Conservation (phyloP, 2,329 filamentous ascomycete genomes). For the Nemania abortiva region DNA sequence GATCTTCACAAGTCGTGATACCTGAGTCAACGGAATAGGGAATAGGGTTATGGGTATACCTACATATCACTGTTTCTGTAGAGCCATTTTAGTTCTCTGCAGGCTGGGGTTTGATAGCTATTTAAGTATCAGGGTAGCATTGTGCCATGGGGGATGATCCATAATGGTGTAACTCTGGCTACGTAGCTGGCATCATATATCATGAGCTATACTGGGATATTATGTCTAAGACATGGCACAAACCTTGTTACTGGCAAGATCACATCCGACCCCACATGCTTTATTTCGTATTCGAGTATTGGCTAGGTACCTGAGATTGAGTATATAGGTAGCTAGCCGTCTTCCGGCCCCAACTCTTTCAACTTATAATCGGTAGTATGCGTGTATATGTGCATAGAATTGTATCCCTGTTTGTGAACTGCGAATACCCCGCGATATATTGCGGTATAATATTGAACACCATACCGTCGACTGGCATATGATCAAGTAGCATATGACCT, state of each 20-base stretch:
- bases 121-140: slow-evolving; percentile 15
- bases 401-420: slow-evolving; percentile 12
- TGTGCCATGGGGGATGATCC: slow-evolving; percentile 1
- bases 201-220: slow-evolving; percentile 2
- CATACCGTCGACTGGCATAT: background rate
- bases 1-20: background rate
- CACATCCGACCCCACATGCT: background rate
- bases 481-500: background rate
- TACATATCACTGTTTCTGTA: slow-evolving; percentile 4
- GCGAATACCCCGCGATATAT: slow-evolving; percentile 29
- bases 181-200: slow-evolving; percentile 6
- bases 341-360: background rate
- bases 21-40: background rate
- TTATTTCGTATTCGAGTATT: slow-evolving; percentile 5
- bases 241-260: background rate
- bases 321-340: background rate
- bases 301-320: background rate
- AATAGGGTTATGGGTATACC: slow-evolving; percentile 6
- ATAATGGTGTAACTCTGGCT: background rate
- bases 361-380: background rate
- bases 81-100: background rate
- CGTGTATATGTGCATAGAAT: background rate
- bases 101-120: slow-evolving; percentile 8
- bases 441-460: slow-evolving; percentile 15
- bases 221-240: slow-evolving; percentile 9